Base-by-base conservation (phyloP, 805 yeast genomes). In the Suhomyces sp. region DNA sequence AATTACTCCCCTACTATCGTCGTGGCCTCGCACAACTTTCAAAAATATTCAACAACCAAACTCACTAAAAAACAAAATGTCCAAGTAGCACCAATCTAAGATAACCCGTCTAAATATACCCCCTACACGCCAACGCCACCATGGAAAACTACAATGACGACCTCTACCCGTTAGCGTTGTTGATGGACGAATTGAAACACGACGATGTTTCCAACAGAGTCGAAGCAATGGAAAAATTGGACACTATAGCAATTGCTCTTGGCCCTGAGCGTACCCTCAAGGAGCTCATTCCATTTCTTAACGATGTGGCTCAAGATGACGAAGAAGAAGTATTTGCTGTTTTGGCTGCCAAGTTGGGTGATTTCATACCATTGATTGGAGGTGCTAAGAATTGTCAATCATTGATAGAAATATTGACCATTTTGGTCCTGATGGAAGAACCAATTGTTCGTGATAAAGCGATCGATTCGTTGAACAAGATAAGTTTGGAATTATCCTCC, bases 241-340 rank as follows among this genome's bases (percentile, higher is more conserved):
- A 90, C 48, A 91, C 97, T 21, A 91, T 93, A 54, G 95, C 98
- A 21, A 70, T 88, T 34, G 98, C 98, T 2, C 68, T 93, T 39
- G 98, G 98, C 6, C 90, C 93, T 5, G 95, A 88, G 58, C 77
- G 98, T 54, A 85, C 98, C 8, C 74, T 96, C 40, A 74, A 75
- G 30, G 98, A 93, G 58, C 73, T 93, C 54, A 70, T 93, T 35
- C 97, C 98, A 23, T 93, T 91, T 53, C 72, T 93, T 43, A 87
- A 82, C 47, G 90, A 83, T 42, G 93, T 83, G 17, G 88, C 90
- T 7, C 93, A 86, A 47, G 99, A 93, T 51, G 99, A 95, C 58
- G 99, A 93, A 64, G 99, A 93, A 62, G 99, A 93, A 64, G 96
- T 93, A 5, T 83, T 91, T 62, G 87, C 96, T 2, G 91, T 88